Percentiles rank a stretch among this genome's conserved stretches.
Evolutionary conservation across 768 basidiomycete species (phyloP).

Genomic region (Tulasnella sp.): DNA sequence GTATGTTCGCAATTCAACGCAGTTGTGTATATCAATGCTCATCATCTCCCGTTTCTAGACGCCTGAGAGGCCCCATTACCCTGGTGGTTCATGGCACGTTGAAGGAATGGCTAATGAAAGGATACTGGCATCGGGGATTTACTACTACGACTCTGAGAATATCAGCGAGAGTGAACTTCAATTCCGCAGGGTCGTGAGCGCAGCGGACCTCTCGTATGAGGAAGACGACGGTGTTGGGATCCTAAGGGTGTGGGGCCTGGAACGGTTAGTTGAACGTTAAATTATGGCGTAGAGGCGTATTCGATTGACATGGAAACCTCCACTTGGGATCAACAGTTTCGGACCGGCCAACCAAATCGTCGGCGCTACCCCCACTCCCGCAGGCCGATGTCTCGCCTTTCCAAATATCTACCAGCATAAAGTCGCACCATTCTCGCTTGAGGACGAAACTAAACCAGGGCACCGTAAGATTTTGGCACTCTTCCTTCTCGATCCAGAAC

Average conservation of each 20-base stretch:
- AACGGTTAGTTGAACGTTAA: neutral
- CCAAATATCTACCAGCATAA: slow-evolving; percentile 35
- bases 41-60: slow-evolving; percentile 34
- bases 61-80: slow-evolving; percentile 52
- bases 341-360: slow-evolving; percentile 16
- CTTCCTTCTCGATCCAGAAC: slow-evolving; percentile 27
- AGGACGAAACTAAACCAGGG: slow-evolving; percentile 30
- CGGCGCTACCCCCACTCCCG: neutral
- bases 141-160: slow-evolving; percentile 42
- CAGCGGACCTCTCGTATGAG: slow-evolving; percentile 39
- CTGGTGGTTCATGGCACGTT: slow-evolving; percentile 51
- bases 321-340: neutral
- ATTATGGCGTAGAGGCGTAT: too few relatives aligned
- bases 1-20: neutral
- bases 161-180: slow-evolving; percentile 43
- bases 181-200: slow-evolving; percentile 41
- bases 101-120: slow-evolving; percentile 46
- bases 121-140: slow-evolving; percentile 40
- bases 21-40: neutral
- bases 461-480: slow-evolving; percentile 32
- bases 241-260: slow-evolving; percentile 54
- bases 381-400: slow-evolving; percentile 33
- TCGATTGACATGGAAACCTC: neutral
- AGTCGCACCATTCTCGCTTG: slow-evolving; percentile 30
- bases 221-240: slow-evolving; percentile 40